phyloP scores from a whole-genome alignment of 768 basidiomycete genomes.

The Podaxis sp. region DNA sequence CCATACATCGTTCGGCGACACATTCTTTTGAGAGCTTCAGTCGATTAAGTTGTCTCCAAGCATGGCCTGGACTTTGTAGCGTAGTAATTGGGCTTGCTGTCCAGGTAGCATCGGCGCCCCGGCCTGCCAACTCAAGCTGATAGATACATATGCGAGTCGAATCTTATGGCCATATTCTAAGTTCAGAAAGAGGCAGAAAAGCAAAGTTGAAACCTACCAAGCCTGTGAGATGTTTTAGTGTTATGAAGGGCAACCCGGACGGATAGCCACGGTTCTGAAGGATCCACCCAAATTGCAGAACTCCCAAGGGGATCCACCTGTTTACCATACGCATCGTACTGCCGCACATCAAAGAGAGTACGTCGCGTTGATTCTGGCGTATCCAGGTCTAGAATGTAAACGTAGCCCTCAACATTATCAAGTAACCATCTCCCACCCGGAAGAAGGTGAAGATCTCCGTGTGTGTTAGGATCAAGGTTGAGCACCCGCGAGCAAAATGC shows the following conservation, averaged over 20 bases:
- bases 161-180: neutral
- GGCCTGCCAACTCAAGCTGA: no score
- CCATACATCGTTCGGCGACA: no score
- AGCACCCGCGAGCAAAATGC: neutral
- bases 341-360: neutral
- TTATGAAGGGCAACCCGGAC: no score
- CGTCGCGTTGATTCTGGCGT: no score
- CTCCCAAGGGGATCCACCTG: neutral
- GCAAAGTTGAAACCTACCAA: no score
- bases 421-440: no score
- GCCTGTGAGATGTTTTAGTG: neutral
- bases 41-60: no score
- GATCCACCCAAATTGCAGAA: neutral
- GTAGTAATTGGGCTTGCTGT: neutral
- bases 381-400: neutral
- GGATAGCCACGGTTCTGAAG: neutral
- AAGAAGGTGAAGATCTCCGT: neutral
- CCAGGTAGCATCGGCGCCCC: neutral
- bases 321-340: neutral
- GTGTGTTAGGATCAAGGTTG: neutral
- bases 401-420: neutral
- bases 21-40: no score
- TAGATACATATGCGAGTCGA: neutral
- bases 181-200: no score
- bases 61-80: neutral